phyloP scores from a whole-genome alignment of 306 rosid genomes.

The Ochetophila trinervis region DNA sequence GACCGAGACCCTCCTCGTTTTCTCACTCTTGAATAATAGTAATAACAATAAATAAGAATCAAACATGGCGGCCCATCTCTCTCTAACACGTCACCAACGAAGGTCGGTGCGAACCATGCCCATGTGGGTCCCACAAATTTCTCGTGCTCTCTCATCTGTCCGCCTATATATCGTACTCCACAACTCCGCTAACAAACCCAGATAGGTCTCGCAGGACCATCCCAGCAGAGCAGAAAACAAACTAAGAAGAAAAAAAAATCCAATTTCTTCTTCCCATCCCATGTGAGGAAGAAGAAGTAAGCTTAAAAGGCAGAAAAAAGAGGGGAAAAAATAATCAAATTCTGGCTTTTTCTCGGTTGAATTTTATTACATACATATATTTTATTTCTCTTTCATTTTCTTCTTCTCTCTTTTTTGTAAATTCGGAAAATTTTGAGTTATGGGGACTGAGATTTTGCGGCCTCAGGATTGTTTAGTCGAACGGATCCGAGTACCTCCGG shows the following conservation, averaged over 20 bases:
- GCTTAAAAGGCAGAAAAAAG: background rate
- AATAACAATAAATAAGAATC: background rate
- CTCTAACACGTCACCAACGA: constrained; percentile 30
- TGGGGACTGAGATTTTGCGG: constrained; percentile 81
- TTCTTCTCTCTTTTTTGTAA: background rate
- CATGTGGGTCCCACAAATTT: constrained; percentile 7
- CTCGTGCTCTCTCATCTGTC: constrained; percentile 7
- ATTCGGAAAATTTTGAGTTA: constrained; percentile 10
- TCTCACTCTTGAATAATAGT: no score
- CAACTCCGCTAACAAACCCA: background rate
- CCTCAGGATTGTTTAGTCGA: constrained; percentile 68
- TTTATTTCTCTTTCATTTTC: background rate
- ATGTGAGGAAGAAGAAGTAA: constrained; percentile 25
- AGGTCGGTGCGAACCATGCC: constrained; percentile 37
- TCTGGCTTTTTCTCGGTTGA: background rate
- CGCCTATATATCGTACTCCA: background rate
- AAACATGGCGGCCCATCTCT: constrained; percentile 25
- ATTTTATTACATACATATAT: background rate
- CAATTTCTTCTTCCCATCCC: constrained; percentile 20
- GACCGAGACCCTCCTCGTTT: no score
- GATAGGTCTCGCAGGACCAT: no score
- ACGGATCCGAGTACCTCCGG: constrained; percentile 41
- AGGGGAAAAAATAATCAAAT: background rate
- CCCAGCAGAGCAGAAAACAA: background rate
- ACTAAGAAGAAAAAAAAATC: background rate